A percentile compares a stretch with the other conserved stretches of the same genome.
phyloP scores from a whole-genome alignment of 345 rosid species.

The Eucalyptus rudis region DNA sequence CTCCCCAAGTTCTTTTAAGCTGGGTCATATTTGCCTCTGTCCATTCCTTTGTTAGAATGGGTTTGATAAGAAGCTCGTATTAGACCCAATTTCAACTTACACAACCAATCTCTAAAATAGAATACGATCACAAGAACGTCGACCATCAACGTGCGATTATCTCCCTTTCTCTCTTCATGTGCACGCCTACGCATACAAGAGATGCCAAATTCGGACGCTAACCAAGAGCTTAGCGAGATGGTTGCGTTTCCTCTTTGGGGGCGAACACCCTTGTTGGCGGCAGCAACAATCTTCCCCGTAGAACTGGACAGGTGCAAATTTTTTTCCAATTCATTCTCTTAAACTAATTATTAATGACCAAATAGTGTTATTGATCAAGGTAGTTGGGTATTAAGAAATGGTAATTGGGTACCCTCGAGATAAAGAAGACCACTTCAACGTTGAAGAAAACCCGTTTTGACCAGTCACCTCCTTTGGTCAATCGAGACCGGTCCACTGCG shows the following conservation, averaged over 20 bases:
- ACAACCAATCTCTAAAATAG: not conserved
- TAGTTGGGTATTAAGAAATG: not conserved
- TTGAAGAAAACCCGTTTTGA: not conserved
- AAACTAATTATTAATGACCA: not conserved
- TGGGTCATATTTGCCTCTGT: not conserved
- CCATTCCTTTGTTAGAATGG: not conserved
- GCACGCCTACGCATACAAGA: not conserved
- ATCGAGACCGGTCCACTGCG: not conserved
- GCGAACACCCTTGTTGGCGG: fast-evolving
- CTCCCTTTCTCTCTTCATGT: not conserved
- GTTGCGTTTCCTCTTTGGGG: not conserved
- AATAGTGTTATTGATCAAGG: not conserved
- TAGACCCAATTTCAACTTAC: not conserved
- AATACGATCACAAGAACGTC: not conserved
- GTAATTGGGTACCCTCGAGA: not conserved
- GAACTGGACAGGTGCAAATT: not conserved
- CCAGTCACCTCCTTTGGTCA: not conserved
- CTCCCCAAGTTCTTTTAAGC: no score
- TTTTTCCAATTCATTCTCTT: not conserved
- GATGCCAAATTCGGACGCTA: not conserved
- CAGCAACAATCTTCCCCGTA: not conserved
- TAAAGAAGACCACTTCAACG: not conserved
- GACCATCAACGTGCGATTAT: not conserved
- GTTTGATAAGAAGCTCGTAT: not conserved
- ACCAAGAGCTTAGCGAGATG: not conserved